Conservation (phyloP, 1,284 basidiomycete species). For the Ceratobasidium sp. region DNA sequence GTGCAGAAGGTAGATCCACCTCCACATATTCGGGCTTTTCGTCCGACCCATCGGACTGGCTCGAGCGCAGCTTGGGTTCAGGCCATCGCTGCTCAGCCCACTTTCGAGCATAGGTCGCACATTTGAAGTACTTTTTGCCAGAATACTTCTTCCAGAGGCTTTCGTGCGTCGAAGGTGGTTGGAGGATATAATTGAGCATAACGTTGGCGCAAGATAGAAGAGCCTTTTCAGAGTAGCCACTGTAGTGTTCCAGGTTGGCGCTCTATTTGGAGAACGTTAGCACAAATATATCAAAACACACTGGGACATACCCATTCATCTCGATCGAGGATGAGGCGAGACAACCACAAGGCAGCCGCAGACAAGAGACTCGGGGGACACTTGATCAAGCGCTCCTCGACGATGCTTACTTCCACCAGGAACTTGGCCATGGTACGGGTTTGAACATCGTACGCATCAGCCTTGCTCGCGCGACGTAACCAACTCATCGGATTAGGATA, state of each 20-base stretch:
- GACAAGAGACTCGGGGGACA: constrained; percentile 86
- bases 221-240: constrained; percentile 84
- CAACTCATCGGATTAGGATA: constrained; percentile 96
- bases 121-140: constrained; percentile 85
- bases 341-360: constrained; percentile 90
- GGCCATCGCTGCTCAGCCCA: constrained; percentile 39
- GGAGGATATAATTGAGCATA: constrained; percentile 92
- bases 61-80: constrained; percentile 12
- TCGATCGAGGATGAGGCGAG: constrained; percentile 80
- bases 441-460: constrained; percentile 89
- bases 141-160: constrained; percentile 86
- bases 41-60: neutral
- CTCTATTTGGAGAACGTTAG: constrained; percentile 59
- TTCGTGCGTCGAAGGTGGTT: constrained; percentile 69
- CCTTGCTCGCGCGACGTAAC: constrained; percentile 91
- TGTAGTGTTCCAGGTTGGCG: constrained; percentile 90
- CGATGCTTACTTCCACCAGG: constrained; percentile 86
- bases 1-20: constrained; percentile 12
- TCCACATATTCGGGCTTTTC: neutral
- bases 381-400: constrained; percentile 86
- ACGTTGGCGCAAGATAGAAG: constrained; percentile 88
- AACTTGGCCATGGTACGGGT: constrained; percentile 93
- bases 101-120: constrained; percentile 48
- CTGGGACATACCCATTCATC: constrained; percentile 75
- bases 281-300: neutral